Evolutionary conservation across 257 asterid genomes (phyloP), one percentile per base, ranked within the genome.

Genomic region (Penstemon eatonii): DNA sequence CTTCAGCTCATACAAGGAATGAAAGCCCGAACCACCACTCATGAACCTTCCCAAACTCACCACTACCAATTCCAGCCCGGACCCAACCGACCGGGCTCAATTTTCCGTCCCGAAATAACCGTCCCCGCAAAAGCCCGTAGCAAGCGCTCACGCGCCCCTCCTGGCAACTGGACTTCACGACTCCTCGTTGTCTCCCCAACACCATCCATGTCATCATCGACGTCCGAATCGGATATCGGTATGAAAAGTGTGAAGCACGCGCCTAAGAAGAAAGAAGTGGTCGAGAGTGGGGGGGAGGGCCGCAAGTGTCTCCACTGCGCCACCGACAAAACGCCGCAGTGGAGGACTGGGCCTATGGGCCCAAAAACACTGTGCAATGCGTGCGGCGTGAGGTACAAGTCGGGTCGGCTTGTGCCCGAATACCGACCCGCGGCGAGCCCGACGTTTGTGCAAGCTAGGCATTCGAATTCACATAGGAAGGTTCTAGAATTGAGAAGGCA

Each of bases 371-470:
- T 89, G 12, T 91, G 98, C 74, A 91, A 91, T 19, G 98, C 98
- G 0, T 91, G 98, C 56, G 98, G 98, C 3, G 98, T 91, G 2
- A 63, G 98, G 80, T 89, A 85, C 78, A 91, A 91, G 79, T 89
- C 98, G 36, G 98, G 98, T 3, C 74, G 98, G n/a, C 92, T 92
- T 0, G 96, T 92, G 62, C 96, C 98, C 1, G 98, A 92, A 8
- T 92, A 92, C 73, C 79, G 98, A 60, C 98, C 98, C 10, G 98
- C 98, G 0, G 75, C 98, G 0, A 92, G 98, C 88, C 98, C 98
- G 72, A 92, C 98, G 3, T 92, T 92, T 52, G 82, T 87, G 8
- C 79, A 85, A 0, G 77, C 95, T 3, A 92, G 87, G 74, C 96
- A 92, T 45, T 92, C 98, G 15, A 92, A 92, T 61, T 92, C 98